Evolutionary conservation across 805 yeast species (phyloP).

Genomic region (Grigorovia humatica): DNA sequence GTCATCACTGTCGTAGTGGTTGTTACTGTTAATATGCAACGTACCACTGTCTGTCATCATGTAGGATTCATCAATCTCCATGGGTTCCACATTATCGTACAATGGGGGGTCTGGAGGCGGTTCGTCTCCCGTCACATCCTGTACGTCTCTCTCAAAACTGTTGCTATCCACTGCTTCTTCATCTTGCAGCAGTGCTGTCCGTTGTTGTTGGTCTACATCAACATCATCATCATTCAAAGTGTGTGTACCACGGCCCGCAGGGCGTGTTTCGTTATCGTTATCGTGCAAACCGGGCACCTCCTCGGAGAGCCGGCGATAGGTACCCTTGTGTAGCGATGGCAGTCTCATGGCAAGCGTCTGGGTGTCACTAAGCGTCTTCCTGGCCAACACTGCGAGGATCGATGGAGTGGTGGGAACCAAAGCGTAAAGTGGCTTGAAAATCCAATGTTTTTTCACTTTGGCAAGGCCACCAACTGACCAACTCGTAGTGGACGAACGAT

Average conservation of each 20-base stretch:
- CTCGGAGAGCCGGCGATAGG: neutral
- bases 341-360: neutral
- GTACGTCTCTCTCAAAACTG: neutral
- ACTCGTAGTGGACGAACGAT: too few relatives aligned
- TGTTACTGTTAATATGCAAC: neutral
- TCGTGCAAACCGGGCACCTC: too few relatives aligned
- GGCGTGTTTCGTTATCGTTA: too few relatives aligned
- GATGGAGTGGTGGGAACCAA: too few relatives aligned
- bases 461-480: neutral
- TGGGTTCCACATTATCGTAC: constrained; percentile 18
- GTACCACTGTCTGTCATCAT: neutral
- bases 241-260: neutral
- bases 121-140: too few relatives aligned
- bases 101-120: constrained; percentile 27
- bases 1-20: neutral
- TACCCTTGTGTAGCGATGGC: neutral
- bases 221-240: too few relatives aligned
- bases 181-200: neutral
- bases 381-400: too few relatives aligned
- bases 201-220: neutral
- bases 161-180: neutral
- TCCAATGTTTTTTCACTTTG: neutral
- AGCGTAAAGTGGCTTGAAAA: neutral
- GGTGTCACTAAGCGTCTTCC: too few relatives aligned
- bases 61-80: constrained; percentile 37